Conservation (phyloP, 169 alveolate species). For the Amoebophrya sp. region DNA sequence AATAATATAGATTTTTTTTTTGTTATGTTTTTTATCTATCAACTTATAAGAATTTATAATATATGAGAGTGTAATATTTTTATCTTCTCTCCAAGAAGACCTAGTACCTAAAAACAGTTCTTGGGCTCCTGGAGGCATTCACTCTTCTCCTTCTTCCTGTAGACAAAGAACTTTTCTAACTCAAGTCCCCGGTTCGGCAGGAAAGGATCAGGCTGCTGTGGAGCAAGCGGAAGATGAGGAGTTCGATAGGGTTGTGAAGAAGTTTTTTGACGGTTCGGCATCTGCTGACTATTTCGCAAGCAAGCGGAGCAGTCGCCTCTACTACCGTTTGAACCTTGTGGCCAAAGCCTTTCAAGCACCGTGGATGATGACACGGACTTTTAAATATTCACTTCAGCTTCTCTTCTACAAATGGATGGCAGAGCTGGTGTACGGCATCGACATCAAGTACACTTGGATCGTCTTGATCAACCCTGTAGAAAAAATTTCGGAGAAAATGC, state of each 20-base stretch:
- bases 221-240: not conserved
- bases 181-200: not conserved
- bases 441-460: constrained; percentile 13
- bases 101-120: no score
- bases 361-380: not conserved
- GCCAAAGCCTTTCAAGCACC: not conserved
- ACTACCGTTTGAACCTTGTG: not conserved
- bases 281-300: not conserved
- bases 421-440: not conserved
- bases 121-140: no score
- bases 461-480: not conserved
- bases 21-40: no score
- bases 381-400: not conserved
- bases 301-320: not conserved
- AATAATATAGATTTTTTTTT: no score
- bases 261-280: not conserved
- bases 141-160: no score
- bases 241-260: not conserved
- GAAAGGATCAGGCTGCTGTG: not conserved
- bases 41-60: no score
- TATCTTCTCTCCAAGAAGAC: no score
- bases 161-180: not conserved
- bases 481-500: not conserved
- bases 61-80: no score
- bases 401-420: constrained; percentile 23